Percentiles rank a stretch among this genome's conserved stretches.
Evolutionary conservation across 2,329 filamentous ascomycete species (phyloP).

Genomic region (Calonectria multiphialidica): DNA sequence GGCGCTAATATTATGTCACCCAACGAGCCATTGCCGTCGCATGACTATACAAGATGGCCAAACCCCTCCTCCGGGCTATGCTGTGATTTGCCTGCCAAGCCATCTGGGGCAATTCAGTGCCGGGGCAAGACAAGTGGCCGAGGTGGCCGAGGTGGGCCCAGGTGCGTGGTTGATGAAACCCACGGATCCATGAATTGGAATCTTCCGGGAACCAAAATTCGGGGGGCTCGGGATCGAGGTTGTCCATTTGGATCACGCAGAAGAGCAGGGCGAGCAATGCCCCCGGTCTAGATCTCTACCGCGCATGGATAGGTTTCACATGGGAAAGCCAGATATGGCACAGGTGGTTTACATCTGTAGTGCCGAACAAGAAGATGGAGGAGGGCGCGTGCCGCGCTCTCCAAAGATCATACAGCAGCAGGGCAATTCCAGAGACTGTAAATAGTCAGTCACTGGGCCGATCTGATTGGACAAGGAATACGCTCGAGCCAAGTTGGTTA

Average conservation of each 20-base stretch:
- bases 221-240: background rate
- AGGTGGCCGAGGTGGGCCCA: conserved; percentile 4
- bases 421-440: background rate
- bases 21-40: background rate
- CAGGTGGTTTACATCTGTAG: background rate
- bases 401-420: background rate
- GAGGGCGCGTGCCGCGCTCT: background rate
- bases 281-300: background rate
- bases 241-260: conserved; percentile 3
- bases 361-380: background rate
- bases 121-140: background rate
- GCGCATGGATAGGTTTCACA: conserved; percentile 4
- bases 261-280: conserved; percentile 3
- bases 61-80: background rate
- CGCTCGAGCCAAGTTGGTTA: background rate
- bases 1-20: background rate
- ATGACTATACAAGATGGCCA: background rate
- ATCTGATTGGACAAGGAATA: conserved; percentile 1
- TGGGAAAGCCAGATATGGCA: conserved; percentile 3
- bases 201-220: background rate
- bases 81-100: background rate
- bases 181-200: background rate
- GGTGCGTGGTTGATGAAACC: background rate
- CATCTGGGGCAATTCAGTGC: conserved; percentile 12
- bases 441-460: conserved; percentile 9